Evolutionary conservation across 192 early-diverging fungal genomes (phyloP).

Genomic region (Backusella tarrabulga): DNA sequence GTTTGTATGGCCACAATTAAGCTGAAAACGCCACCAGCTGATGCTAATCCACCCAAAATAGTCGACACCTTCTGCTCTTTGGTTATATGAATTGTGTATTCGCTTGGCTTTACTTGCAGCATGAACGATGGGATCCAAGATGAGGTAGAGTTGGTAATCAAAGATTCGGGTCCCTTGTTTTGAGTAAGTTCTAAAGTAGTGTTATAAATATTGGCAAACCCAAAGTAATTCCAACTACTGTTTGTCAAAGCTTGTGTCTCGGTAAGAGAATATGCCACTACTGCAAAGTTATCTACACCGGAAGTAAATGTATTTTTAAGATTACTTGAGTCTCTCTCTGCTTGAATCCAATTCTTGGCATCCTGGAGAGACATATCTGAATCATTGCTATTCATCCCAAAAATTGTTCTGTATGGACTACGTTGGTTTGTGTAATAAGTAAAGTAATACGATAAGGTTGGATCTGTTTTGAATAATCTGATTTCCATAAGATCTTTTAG

Average conservation of each 20-base stretch:
- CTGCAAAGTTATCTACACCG: not conserved
- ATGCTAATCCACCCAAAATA: no score
- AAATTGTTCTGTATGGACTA: not conserved
- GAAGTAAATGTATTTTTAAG: not conserved
- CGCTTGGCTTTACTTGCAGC: not conserved
- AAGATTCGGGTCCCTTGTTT: not conserved
- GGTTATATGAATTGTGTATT: not conserved
- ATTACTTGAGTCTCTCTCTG: not conserved
- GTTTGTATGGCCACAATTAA: no score
- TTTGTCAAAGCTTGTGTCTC: not conserved
- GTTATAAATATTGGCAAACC: constrained; percentile 7
- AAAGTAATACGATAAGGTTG: not conserved
- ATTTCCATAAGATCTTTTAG: not conserved
- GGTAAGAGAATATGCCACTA: not conserved
- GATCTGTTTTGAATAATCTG: not conserved
- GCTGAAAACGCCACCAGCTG: no score
- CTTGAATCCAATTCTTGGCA: not conserved
- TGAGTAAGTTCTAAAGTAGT: not conserved
- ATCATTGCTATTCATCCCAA: not conserved
- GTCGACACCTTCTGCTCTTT: no score
- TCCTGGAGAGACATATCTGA: not conserved
- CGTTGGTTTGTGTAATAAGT: not conserved
- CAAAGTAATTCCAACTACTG: constrained; percentile 12
- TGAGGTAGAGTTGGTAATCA: not conserved
- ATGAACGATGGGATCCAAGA: not conserved